phyloP scores from a whole-genome alignment of 768 basidiomycete genomes.

The Cystofilobasidium ferigula region DNA sequence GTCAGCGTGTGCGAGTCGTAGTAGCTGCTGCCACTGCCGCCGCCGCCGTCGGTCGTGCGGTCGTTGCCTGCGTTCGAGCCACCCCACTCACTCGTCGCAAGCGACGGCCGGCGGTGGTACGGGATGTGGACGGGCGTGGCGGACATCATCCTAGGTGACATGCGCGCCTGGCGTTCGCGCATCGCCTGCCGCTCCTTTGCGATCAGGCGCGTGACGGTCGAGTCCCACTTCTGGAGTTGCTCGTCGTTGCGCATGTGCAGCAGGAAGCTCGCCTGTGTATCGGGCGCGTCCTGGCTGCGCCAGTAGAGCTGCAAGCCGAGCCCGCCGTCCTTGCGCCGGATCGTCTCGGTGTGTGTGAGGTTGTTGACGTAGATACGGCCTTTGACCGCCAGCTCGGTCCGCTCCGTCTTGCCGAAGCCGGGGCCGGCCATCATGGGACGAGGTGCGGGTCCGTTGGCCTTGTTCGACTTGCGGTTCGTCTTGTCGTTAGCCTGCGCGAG shows the following conservation, averaged over 20 bases:
- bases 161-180: not conserved
- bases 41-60: conserved; percentile 62
- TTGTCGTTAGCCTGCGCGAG: conserved; percentile 14
- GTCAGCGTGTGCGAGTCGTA: not conserved
- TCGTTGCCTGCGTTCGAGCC: conserved; percentile 43
- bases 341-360: conserved; percentile 70
- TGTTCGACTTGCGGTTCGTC: conserved; percentile 4
- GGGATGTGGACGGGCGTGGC: conserved; percentile 1
- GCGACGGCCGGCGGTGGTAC: conserved; percentile 6
- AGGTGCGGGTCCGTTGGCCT: conserved; percentile 34
- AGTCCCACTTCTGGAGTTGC: conserved; percentile 84
- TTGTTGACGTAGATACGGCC: conserved; percentile 96
- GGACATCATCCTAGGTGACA: conserved; percentile 1
- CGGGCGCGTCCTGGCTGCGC: conserved; percentile 74
- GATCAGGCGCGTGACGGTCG: conserved; percentile 76
- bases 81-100: conserved; percentile 2
- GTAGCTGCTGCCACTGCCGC: conserved; percentile 47
- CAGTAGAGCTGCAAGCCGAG: conserved; percentile 70
- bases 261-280: conserved; percentile 72
- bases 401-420: conserved; percentile 48
- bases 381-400: conserved; percentile 71
- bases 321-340: conserved; percentile 51
- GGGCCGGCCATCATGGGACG: conserved; percentile 30
- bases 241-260: conserved; percentile 87
- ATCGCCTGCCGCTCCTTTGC: conserved; percentile 39